These are phyloP conservation scores for Akebia trifoliata DNA, from an alignment of 164 flowering plant species.

Conservation along the genomic window DNA sequence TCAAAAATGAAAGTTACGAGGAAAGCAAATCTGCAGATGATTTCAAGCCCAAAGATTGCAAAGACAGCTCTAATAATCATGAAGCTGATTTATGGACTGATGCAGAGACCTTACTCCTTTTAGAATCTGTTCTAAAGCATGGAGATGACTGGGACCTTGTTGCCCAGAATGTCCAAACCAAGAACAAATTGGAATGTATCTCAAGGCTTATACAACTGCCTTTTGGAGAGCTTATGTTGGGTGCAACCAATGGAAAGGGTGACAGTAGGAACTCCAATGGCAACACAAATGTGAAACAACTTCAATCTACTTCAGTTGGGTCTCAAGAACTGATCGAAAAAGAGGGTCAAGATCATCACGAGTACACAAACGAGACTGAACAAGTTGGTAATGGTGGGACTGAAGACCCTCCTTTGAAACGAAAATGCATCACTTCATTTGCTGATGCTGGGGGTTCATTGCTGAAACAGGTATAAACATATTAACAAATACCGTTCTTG, in stretches of 20 bases:
- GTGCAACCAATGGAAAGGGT: conserved; percentile 30
- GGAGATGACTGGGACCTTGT: conserved; percentile 95
- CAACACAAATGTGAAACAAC: conserved; percentile 17
- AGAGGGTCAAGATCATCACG: conserved; percentile 24
- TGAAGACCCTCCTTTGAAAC: conserved; percentile 51
- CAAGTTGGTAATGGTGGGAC: conserved; percentile 31
- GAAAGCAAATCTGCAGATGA: conserved; percentile 52
- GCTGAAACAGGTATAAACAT: conserved; percentile 68
- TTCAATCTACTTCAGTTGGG: conserved; percentile 26
- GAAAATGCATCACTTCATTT: conserved; percentile 34
- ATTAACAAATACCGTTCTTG: not conserved
- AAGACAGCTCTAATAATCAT: conserved; percentile 14
- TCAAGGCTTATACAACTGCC: conserved; percentile 79
- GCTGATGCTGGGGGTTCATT: conserved; percentile 50
- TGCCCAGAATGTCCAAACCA: conserved; percentile 59
- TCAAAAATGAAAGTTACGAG: conserved; percentile 41
- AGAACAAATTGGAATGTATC: conserved; percentile 75
- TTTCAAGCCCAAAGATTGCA: conserved; percentile 40
- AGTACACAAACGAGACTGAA: conserved; percentile 24
- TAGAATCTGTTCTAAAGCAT: conserved; percentile 74
- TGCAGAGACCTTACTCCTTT: conserved; percentile 69
- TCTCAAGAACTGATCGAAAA: conserved; percentile 24
- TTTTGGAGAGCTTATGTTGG: conserved; percentile 67
- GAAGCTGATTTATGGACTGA: conserved; percentile 65
- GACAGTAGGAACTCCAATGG: conserved; percentile 14